A percentile compares a stretch with the other conserved stretches of the same genome.
phyloP scores from a whole-genome alignment of 192 early-diverging fungal species.

The Backusella westeae region DNA sequence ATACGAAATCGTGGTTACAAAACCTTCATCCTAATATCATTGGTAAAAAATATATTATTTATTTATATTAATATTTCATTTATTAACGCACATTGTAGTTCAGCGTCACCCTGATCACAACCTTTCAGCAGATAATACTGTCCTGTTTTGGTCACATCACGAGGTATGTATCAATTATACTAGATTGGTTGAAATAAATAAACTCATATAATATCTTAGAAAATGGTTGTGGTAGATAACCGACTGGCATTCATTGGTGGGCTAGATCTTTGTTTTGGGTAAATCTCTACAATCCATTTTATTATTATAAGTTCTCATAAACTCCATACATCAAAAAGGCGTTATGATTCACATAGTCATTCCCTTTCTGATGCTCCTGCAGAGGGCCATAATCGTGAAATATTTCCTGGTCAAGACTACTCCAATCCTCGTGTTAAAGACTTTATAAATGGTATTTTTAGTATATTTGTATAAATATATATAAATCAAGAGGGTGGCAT shows the following conservation, averaged over 20 bases:
- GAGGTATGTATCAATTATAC: conserved; percentile 31
- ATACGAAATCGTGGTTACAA: conserved; percentile 69
- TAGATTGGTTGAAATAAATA: not conserved
- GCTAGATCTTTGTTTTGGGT: conserved; percentile 81
- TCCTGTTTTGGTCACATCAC: conserved; percentile 81
- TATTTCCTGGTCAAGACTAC: conserved; percentile 81
- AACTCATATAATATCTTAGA: conserved; percentile 35
- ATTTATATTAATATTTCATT: not conserved
- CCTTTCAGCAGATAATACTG: conserved; percentile 42
- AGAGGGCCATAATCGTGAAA: conserved; percentile 34
- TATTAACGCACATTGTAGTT: conserved; percentile 36
- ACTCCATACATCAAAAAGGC: conserved; percentile 38
- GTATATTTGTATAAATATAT: not conserved
- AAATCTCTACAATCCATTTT: conserved; percentile 18
- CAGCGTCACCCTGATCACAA: conserved; percentile 81
- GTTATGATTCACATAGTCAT: conserved; percentile 83
- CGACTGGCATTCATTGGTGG: conserved; percentile 83
- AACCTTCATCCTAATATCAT: conserved; percentile 73
- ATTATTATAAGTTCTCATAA: not conserved
- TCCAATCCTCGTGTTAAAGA: conserved; percentile 86
- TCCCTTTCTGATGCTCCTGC: conserved; percentile 67
- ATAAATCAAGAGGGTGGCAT: conserved; percentile 12
- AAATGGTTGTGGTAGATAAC: conserved; percentile 77
- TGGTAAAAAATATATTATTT: conserved; percentile 27
- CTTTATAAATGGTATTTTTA: conserved; percentile 49